Base-by-base conservation (phyloP, 257 asterid species). In the Rubia yunnanensis region DNA sequence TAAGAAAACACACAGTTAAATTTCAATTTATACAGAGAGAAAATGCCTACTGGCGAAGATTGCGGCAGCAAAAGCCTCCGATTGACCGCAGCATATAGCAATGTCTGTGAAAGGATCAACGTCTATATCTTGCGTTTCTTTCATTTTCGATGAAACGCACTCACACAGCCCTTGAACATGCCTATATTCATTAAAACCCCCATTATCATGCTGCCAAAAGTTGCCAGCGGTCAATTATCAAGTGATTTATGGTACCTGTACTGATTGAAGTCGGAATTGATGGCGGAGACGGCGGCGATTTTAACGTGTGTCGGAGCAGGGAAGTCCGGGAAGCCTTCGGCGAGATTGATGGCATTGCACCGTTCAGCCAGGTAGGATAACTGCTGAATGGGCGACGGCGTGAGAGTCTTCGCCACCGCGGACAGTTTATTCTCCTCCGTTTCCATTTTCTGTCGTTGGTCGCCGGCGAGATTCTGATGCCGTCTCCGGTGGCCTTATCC, bases 251-350 rank as follows among this genome's bases (percentile, higher is more conserved):
- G 15, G 59, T 18, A 53, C 97, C 97, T 88, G 91, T 91, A 91
- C 84, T 91, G 98, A 67, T 91, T 88, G 79, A 85, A 82, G 81
- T 91, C 95, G 70, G 95, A 84, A 72, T 67, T 39, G 63, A 91
- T 88, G 76, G 98, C 95, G 35, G 87, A 76, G 69, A 86, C 76
- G 76, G 96, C 98, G 31, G 96, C 96, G 39, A 74, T 57, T 74
- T 91, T 88, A 11, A 91, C 32, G 64, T 75, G 78, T 0, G 61
- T 22, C 31, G 95, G 95, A 0, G 98, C 96, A 14, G 90, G 88
- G 68, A 88, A 91, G 71, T 91, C 95, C 26, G 98, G 98, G 70
- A 86, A 88, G 20, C 98, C 98, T 78, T 86, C 95, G 52, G 98
- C 94, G 59, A 91, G 95, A 76, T 88, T 88, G 38, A 91, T 59